These are phyloP conservation scores for Candida freyschussii DNA, from an alignment of 1,139 yeast genomes.

Conservation along the genomic window DNA sequence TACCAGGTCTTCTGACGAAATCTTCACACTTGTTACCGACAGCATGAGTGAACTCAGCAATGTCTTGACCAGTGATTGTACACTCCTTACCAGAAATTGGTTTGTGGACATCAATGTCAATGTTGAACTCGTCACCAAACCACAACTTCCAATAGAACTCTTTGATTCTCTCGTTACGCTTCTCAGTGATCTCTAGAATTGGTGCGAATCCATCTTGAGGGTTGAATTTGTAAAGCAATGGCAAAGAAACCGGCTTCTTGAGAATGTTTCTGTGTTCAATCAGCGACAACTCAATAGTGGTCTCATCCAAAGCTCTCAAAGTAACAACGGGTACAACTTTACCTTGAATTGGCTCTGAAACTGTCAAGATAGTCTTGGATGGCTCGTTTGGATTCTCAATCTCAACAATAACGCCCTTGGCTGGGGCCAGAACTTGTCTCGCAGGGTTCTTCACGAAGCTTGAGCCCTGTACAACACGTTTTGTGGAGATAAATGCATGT, in stretches of 20 bases:
- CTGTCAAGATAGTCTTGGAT: conserved; percentile 55
- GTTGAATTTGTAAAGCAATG: conserved; percentile 72
- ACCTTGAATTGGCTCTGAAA: conserved; percentile 71
- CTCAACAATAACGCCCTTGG: conserved; percentile 59
- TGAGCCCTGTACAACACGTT: conserved; percentile 79
- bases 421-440: conserved; percentile 75
- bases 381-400: conserved; percentile 48
- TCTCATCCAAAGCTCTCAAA: conserved; percentile 45
- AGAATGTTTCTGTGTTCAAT: conserved; percentile 90
- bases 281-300: conserved; percentile 61
- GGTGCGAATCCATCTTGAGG: conserved; percentile 94
- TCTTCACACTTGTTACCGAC: conserved; percentile 97
- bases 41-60: conserved; percentile 93
- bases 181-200: conserved; percentile 82
- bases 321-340: conserved; percentile 65
- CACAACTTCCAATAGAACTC: conserved; percentile 96
- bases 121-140: conserved; percentile 74
- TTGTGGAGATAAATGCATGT: conserved; percentile 78
- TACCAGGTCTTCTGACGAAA: conserved; percentile 83
- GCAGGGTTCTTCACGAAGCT: conserved; percentile 77
- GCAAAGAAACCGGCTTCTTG: conserved; percentile 65
- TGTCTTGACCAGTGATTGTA: conserved; percentile 68
- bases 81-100: conserved; percentile 60
- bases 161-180: conserved; percentile 89
- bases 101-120: conserved; percentile 63